phyloP scores from a whole-genome alignment of 495 filamentous ascomycete species.

The Articulospora tetracladia region DNA sequence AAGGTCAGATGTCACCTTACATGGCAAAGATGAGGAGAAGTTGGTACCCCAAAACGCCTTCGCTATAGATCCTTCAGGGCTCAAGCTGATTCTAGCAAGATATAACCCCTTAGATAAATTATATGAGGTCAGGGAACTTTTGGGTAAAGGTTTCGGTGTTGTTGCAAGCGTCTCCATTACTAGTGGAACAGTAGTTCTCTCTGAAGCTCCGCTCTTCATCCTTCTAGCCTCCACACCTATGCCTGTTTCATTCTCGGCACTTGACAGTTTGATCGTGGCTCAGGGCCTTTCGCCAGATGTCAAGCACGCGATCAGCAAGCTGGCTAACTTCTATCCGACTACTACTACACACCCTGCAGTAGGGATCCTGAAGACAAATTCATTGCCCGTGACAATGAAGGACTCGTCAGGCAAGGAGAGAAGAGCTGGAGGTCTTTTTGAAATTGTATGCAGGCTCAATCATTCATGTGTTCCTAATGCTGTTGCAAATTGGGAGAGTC shows the following conservation, averaged over 20 bases:
- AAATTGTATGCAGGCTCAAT: not conserved
- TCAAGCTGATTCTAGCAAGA: not conserved
- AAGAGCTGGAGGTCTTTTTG: not conserved
- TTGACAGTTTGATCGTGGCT: not conserved
- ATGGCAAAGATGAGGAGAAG: not conserved
- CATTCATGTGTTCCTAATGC: not conserved
- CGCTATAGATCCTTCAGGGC: not conserved
- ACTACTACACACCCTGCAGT: not conserved
- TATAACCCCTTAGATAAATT: not conserved
- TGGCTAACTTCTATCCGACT: not conserved
- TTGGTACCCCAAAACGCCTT: not conserved
- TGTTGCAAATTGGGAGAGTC: not conserved
- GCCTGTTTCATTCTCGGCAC: not conserved
- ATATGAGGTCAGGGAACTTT: not conserved
- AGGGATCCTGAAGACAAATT: not conserved
- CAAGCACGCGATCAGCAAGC: not conserved
- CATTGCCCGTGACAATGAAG: not conserved
- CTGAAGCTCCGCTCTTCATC: not conserved
- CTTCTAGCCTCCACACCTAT: not conserved
- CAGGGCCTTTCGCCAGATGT: not conserved
- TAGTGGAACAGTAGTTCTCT: not conserved
- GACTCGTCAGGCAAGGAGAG: not conserved
- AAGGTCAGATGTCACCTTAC: not conserved
- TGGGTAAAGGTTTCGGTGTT: not conserved
- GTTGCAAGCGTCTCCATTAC: not conserved